Percentiles rank a stretch among this genome's conserved stretches.
Conservation (phyloP, 2,329 filamentous ascomycete genomes). For the Cadophora gregata region DNA sequence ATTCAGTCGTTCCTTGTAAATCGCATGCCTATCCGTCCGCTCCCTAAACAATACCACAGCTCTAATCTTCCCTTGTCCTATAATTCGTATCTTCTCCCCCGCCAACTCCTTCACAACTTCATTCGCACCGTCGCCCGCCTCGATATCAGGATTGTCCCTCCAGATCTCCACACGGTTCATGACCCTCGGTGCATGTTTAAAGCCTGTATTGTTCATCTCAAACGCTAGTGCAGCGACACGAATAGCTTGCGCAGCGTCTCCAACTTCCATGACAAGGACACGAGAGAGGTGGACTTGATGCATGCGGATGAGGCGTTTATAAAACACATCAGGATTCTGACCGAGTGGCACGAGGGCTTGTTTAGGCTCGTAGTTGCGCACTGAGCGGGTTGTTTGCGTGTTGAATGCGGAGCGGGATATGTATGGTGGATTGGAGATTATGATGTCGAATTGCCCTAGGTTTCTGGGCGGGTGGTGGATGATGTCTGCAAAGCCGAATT, state of each 20-base stretch:
- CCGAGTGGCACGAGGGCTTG: conserved; percentile 70
- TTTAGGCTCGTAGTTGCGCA: conserved; percentile 81
- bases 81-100: conserved; percentile 24
- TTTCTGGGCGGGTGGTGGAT: not conserved
- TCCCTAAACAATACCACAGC: conserved; percentile 24
- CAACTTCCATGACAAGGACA: conserved; percentile 73
- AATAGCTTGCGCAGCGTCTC: conserved; percentile 69
- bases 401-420: conserved; percentile 70
- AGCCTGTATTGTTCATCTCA: not conserved
- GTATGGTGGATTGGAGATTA: conserved; percentile 92
- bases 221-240: conserved; percentile 62
- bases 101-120: conserved; percentile 15
- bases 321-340: conserved; percentile 59
- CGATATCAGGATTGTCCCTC: conserved; percentile 67
- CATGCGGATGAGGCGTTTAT: conserved; percentile 66
- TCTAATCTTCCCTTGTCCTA: conserved; percentile 35
- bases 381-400: conserved; percentile 71
- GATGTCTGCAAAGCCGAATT: conserved; percentile 47
- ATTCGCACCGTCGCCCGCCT: conserved; percentile 33
- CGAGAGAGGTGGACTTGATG: conserved; percentile 55
- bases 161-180: conserved; percentile 65
- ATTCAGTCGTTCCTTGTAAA: not conserved
- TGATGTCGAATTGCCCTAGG: conserved; percentile 50
- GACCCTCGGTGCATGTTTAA: conserved; percentile 18
- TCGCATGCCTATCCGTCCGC: not conserved